A percentile compares a stretch with the other conserved stretches of the same genome.
phyloP scores from a whole-genome alignment of 257 asterid species.

The Anisodus tanguticus region DNA sequence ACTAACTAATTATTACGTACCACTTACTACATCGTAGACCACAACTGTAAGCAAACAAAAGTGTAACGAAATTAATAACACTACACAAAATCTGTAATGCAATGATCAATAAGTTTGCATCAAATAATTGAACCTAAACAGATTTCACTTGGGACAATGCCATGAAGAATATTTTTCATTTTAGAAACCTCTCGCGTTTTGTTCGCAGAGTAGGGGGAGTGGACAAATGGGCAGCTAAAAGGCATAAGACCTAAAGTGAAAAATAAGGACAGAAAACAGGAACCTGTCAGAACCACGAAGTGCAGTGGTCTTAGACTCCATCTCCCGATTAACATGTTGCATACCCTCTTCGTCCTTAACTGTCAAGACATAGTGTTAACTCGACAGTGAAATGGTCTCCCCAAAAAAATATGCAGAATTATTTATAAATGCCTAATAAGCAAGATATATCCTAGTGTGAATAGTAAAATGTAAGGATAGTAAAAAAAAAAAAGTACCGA shows the following conservation, averaged over 20 bases:
- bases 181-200: background rate
- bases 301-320: slow-evolving; percentile 84
- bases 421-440: background rate
- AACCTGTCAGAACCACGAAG: slow-evolving; percentile 87
- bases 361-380: slow-evolving; percentile 53
- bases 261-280: slow-evolving; percentile 12
- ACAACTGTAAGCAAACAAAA: slow-evolving; percentile 4
- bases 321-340: slow-evolving; percentile 80
- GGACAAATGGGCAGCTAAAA: background rate
- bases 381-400: background rate
- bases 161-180: background rate
- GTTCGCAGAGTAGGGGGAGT: background rate
- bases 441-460: background rate
- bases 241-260: background rate
- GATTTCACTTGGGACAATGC: background rate
- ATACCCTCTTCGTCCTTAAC: slow-evolving; percentile 91
- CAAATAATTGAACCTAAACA: background rate
- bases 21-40: background rate
- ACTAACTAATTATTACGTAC: background rate
- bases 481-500: slow-evolving; percentile 87
- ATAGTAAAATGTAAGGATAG: slow-evolving; percentile 35
- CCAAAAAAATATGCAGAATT: background rate
- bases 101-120: background rate
- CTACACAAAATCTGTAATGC: background rate
- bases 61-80: background rate